phyloP scores from a whole-genome alignment of 2,329 filamentous ascomycete species.

The Calonectria crousiana region DNA sequence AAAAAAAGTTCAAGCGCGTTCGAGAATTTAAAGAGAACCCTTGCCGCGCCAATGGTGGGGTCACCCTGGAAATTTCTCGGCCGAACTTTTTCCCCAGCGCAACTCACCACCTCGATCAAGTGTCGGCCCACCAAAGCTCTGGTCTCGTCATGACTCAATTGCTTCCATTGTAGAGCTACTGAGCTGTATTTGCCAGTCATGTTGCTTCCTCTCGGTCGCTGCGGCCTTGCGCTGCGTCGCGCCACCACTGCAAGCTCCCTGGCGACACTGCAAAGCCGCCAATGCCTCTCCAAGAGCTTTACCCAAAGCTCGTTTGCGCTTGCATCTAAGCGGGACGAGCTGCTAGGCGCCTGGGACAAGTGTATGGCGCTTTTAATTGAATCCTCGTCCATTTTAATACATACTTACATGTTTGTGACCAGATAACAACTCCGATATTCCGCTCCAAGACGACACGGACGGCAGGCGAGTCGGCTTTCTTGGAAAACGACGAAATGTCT shows the following conservation, averaged over 20 bases:
- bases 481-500: conserved; percentile 74
- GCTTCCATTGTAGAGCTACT: conserved; percentile 11
- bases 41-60: conserved; percentile 41
- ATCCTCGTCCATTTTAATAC: not conserved
- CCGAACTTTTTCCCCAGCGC: conserved; percentile 25
- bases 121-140: conserved; percentile 36
- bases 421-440: conserved; percentile 46
- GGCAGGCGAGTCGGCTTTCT: conserved; percentile 71
- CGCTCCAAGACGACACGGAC: conserved; percentile 30
- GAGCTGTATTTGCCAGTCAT: conserved; percentile 29
- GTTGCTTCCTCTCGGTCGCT: conserved; percentile 43
- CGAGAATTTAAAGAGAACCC: conserved; percentile 52
- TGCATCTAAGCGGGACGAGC: conserved; percentile 35
- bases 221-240: conserved; percentile 36
- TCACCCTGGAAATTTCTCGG: conserved; percentile 45
- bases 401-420: not conserved
- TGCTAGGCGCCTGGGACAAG: conserved; percentile 47
- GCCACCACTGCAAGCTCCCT: conserved; percentile 14
- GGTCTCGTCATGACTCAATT: conserved; percentile 39
- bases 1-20: conserved; percentile 48
- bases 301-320: conserved; percentile 35
- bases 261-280: conserved; percentile 23
- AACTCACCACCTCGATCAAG: conserved; percentile 1
- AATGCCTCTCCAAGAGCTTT: conserved; percentile 38
- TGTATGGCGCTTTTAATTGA: conserved; percentile 39